Evolutionary conservation across 306 rosid species (phyloP), one percentile per base, ranked within the genome.

Genomic region (Acacia melanoxylon): DNA sequence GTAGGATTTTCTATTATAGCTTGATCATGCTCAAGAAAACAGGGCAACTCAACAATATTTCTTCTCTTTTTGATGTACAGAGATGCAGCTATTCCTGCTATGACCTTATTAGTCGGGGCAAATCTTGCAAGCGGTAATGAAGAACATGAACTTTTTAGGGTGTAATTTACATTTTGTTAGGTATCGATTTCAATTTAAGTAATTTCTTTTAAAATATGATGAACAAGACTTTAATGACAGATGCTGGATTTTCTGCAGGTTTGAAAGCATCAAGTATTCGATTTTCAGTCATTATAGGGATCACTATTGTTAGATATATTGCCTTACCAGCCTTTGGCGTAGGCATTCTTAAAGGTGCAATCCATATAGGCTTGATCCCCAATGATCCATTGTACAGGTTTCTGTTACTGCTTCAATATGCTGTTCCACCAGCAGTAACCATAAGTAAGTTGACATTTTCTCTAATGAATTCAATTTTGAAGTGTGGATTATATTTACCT

Each of bases 71-170:
- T 65, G 24, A 49, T 67, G 75, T 79, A 59, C 79, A 85, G 88
- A n/a, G 86, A 82, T 29, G 88, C 85, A 51, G 44, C 58, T 44
- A 85, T 87, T 67, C 88, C 90, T 51, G 40, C 81, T 16, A 17
- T 68, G 48, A 87, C 86, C 12, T 44, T 87, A 69, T 46, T 87
- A 42, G 71, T 85, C 3, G 90, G 90, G 58, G 88, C 85, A 67
- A 85, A 87, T 75, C 88, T 87, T 59, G 79, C 67, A 0, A 61
- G 9, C 35, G 88, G 90, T 87, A 77, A 69, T 35, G 51, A 48
- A 65, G 11, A 69, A 66, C 14, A 33, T 31, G 24, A 66, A n/a
- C 44, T 8, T 66, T 15, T 66, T 1, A 31, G 61, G 33, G n/a
- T 62, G 13, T 7, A 11, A 14, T 13, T 75, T 79, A 45, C 44